Conservation (phyloP, 305 asterid genomes). For the Fraxinus greggii region DNA sequence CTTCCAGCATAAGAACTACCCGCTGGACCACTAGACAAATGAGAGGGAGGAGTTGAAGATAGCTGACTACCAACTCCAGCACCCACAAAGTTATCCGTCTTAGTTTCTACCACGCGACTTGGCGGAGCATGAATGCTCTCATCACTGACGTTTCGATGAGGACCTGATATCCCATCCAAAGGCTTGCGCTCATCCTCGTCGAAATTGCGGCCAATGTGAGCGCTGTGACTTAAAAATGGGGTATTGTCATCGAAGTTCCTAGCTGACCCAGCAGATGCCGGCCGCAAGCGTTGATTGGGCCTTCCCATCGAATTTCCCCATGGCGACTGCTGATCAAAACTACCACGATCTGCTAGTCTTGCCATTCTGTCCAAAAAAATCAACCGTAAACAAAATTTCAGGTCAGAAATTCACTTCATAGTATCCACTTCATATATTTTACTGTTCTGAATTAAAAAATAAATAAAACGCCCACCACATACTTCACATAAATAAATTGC, state of each 20-base stretch:
- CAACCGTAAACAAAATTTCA: conserved; percentile 2
- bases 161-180: conserved; percentile 68
- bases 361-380: conserved; percentile 45
- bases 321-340: conserved; percentile 57
- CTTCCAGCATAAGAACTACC: conserved; percentile 53
- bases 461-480: neutral
- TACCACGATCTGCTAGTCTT: conserved; percentile 61
- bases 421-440: neutral
- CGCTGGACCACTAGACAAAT: conserved; percentile 38
- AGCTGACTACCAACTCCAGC: conserved; percentile 41
- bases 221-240: conserved; percentile 53
- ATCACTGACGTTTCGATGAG: conserved; percentile 70
- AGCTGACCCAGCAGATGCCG: conserved; percentile 80
- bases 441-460: neutral
- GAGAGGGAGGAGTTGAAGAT: conserved; percentile 48
- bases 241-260: conserved; percentile 68
- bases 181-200: conserved; percentile 98
- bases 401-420: neutral
- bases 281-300: conserved; percentile 62
- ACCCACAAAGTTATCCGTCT: conserved; percentile 40
- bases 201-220: conserved; percentile 71
- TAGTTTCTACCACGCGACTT: conserved; percentile 40
- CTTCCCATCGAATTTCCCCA: conserved; percentile 71
- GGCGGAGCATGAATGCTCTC: conserved; percentile 53
- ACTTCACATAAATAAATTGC: conserved; percentile 10